Percentiles rank a stretch among this genome's conserved stretches.
Evolutionary conservation across 2,329 filamentous ascomycete species (phyloP).

Genomic region (Aspergillus sp.): DNA sequence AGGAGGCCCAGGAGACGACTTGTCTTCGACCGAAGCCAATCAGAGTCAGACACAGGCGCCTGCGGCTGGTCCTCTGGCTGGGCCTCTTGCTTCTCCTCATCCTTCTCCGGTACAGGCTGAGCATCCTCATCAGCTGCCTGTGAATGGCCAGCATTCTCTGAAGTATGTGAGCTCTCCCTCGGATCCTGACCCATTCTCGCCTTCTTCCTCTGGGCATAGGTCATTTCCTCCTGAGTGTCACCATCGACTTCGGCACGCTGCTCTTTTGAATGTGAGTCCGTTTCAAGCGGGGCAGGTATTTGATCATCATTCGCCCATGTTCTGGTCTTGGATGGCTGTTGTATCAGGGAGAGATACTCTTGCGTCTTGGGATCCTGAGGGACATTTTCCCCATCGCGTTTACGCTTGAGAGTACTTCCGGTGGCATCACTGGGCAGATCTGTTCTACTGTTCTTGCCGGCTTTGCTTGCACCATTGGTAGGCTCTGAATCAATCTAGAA

Average conservation of each 20-base stretch:
- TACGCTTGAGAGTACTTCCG: constrained; percentile 40
- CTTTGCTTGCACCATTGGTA: constrained; percentile 16
- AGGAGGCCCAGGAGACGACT: constrained; percentile 81
- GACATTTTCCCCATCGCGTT: constrained; percentile 55
- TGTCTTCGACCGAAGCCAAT: constrained; percentile 89
- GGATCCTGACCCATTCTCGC: constrained; percentile 56
- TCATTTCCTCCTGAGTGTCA: constrained; percentile 34
- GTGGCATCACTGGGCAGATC: constrained; percentile 20
- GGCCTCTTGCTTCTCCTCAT: constrained; percentile 18
- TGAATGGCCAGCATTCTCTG: neutral
- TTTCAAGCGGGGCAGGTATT: constrained; percentile 28
- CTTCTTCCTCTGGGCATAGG: constrained; percentile 42
- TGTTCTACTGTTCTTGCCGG: constrained; percentile 24
- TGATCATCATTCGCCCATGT: constrained; percentile 60
- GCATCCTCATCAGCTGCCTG: neutral
- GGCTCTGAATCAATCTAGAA: constrained; percentile 43
- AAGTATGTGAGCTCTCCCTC: constrained; percentile 51
- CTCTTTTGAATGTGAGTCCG: constrained; percentile 21
- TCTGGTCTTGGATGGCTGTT: constrained; percentile 64
- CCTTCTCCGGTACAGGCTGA: constrained; percentile 24
- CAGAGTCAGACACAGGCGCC: constrained; percentile 65
- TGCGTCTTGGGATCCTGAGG: constrained; percentile 75
- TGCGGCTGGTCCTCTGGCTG: constrained; percentile 27
- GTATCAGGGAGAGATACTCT: constrained; percentile 84
- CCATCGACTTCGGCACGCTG: constrained; percentile 20